Conservation (phyloP, 768 basidiomycete genomes). For the Russula foetens region DNA sequence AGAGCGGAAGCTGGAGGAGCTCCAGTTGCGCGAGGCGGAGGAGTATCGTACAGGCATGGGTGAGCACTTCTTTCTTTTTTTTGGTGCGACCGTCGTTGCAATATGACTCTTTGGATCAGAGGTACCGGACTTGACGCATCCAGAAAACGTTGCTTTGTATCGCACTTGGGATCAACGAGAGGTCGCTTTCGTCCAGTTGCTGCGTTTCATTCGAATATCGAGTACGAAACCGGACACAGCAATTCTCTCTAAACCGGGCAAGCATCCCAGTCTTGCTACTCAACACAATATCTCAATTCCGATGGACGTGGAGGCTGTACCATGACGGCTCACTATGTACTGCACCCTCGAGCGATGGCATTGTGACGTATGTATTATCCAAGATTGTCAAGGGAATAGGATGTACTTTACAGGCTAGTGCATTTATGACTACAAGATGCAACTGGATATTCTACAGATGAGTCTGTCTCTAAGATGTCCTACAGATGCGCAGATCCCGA, state of each 20-base stretch:
- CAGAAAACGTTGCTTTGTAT: slow-evolving; percentile 60
- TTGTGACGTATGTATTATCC: slow-evolving; percentile 3
- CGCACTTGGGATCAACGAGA: slow-evolving; percentile 75
- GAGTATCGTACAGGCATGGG: slow-evolving; percentile 77
- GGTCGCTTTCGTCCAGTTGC: slow-evolving; percentile 55
- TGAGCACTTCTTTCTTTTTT: slow-evolving; percentile 28
- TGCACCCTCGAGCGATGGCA: not conserved
- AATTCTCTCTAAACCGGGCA: slow-evolving; percentile 53
- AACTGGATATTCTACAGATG: slow-evolving; percentile 21
- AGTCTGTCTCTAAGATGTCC: slow-evolving; percentile 1
- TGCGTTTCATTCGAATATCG: slow-evolving; percentile 72
- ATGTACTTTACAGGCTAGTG: slow-evolving; percentile 8
- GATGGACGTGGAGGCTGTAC: slow-evolving; percentile 22
- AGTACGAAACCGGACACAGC: slow-evolving; percentile 40
- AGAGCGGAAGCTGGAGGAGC: slow-evolving; percentile 61
- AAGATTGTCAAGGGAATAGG: slow-evolving; percentile 3
- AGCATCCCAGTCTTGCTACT: slow-evolving; percentile 35
- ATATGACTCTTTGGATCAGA: slow-evolving; percentile 36
- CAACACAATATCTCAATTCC: not conserved
- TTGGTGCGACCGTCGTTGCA: not conserved
- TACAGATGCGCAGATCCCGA: not conserved
- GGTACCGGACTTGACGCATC: slow-evolving; percentile 70
- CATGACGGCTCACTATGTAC: not conserved
- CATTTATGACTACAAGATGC: slow-evolving; percentile 14
- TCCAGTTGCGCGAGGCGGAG: slow-evolving; percentile 60